Base-by-base conservation (phyloP, 805 yeast genomes). In the Metschnikowia proteae region DNA sequence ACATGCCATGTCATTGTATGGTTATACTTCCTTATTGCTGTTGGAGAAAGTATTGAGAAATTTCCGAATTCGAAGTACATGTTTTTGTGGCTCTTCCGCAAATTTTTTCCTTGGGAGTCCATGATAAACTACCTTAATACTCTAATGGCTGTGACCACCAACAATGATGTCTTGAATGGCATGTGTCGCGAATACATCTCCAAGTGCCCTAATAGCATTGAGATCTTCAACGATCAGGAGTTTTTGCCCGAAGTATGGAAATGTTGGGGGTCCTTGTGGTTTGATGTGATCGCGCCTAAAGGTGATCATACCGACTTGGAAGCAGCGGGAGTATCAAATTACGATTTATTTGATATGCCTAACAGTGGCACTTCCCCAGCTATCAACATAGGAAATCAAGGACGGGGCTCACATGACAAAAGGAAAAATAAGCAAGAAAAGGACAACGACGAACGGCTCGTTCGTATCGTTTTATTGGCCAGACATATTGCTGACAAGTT, bases 261-360 rank as follows among this genome's bases (percentile, higher is more conserved):
- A 60, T 82, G 90, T 59, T 86, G 92, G 89, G 95, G 95, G 2
- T 79, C 89, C 0, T 62, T 87, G 37, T 86, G 94, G 92, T 87
- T 80, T 65, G 91, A 86, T 63, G 68, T 70, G 26, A 70, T 86
- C 35, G 60, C 70, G 11, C 62, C 73, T 38, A 86, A 84, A 59
- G 71, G 68, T 4, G 86, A 82, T 54, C 78, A 76, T 54, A 66
- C 66, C 36, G 76, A 71, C 41, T 66, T 72, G 32, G 72, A 66
- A 41, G 74, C 75, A 23, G 79, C 84, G 3, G 89, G 90, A 7
- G 77, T 84, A n/a, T 63, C 65, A 40, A 79, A 76, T 49, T 51
- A 58, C 29, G 75, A 77, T 53, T 70, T 82, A 48, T 79, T 83
- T 60, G 91, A 86, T 64, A 64, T 78, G 40, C 90, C 92, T 5